Evolutionary conservation across 179 eudicot species (phyloP), one percentile per base, ranked within the genome.

Genomic region (Pouteria campechiana): DNA sequence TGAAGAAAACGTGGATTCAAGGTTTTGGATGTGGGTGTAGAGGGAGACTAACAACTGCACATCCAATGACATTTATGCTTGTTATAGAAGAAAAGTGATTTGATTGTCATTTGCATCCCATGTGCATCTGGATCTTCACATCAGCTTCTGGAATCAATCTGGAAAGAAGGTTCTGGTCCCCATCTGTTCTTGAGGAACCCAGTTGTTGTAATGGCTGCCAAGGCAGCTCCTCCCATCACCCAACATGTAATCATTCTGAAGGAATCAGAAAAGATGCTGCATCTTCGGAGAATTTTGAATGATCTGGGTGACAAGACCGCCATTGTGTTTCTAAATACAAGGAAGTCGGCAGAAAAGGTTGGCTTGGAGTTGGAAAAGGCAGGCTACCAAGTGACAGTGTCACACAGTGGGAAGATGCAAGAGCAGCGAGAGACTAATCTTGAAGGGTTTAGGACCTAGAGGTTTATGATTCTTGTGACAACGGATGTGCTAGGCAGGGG

Each of bases 401-500:
- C 81, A 63, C 95, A 84, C 21, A 81, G 92, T 55, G 81, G 83
- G 14, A 84, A 81, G 59, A 77, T 81, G 0, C 92, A 78, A 46
- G 83, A 80, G 37, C 83, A 73, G 55, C 79, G 96, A 75, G 96
- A 86, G 55, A 74, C 79, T 21, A 83, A 89, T 19, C 76, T 86
- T 32, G 96, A 86, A 50, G 94, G 96, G 60, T 86, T 86, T 56
- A 86, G 89, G 76, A 63, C 81, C 2, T 82, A 86, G 81, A 76
- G 86, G 53, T 83, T 68, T 54, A 86, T 76, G 51, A 86, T 86
- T 4, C 49, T 86, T 52, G 94, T 86, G 38, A 89, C 96, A 0
- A 86, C 96, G 2, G 94, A 86, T 65, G 96, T 86, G 37, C 93
- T 89, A n/a, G 96, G 96, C 1, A 80, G 96, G 63, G 93, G 93